Base-by-base conservation (phyloP, 495 filamentous ascomycete species). In the Annulohypoxylon bovei region DNA sequence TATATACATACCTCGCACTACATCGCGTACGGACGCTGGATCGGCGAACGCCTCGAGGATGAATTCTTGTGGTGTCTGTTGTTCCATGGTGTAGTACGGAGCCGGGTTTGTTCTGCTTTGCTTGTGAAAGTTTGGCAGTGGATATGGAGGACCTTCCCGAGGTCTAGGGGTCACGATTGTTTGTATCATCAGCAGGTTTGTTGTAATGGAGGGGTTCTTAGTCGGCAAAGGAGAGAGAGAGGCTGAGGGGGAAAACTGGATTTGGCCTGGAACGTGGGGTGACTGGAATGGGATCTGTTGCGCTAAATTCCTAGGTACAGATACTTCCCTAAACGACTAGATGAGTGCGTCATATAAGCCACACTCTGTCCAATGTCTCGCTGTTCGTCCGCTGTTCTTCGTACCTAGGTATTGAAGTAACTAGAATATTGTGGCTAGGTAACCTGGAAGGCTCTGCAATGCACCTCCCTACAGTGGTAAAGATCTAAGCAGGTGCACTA, bases 21-120 rank as follows among this genome's bases (percentile, higher is more conserved):
- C 89, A 79, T 98, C 95, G 76, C 92, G 92, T 70, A 97, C 92
- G 70, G 89, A 91, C 25, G 84, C 85, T 47, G 90, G 91, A 77
- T 94, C 92, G 65, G 91, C 90, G 78, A 94, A 92, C 71, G 93
- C 90, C 79, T 95, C 92, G 77, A 95, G 85, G 66, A 91, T 89
- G 82, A 93, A 94, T 78, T 94, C 91, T 72, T 91, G 92, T 75
- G 91, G 88, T 75, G 84, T 85, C 54, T 79, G 83, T 67, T 80
- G 78, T 57, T 87, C 83, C 86, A 88, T 88, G 65, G 68, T 77
- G 58, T 44, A 2, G 39, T 27, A 53, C 7, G 20, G 35, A 40
- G 22, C 22, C 9, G 44, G 28, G 23, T 30, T 35, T 30, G 32
- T 12, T 72, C n/a, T 49, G 28, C 47, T 46, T 32, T 23, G 35